phyloP scores from a whole-genome alignment of 352 stramenopile species.

The Pythium apleroticum region DNA sequence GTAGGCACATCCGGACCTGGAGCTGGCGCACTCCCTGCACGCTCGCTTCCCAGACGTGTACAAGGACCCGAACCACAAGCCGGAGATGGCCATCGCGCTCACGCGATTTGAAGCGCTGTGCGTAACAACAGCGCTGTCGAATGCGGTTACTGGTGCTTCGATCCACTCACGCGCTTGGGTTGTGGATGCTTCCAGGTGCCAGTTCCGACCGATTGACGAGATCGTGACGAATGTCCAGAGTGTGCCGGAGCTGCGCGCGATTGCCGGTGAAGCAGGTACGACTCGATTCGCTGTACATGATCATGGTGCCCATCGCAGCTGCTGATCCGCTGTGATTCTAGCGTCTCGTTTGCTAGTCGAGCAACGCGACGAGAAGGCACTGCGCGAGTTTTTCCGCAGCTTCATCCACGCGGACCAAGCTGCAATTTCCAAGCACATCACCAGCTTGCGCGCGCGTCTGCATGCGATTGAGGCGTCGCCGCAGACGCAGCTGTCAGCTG shows the following conservation, averaged over 20 bases:
- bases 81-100: constrained; percentile 98
- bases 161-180: constrained; percentile 9
- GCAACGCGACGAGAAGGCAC: constrained; percentile 37
- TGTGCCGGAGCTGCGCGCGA: constrained; percentile 88
- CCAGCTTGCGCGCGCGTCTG: constrained; percentile 77
- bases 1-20: constrained; percentile 81
- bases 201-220: constrained; percentile 93
- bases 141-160: too few species aligned
- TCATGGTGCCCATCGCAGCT: background rate
- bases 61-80: constrained; percentile 99
- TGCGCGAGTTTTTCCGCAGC: constrained; percentile 73
- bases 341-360: constrained; percentile 39
- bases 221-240: constrained; percentile 88
- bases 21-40: constrained; percentile 79
- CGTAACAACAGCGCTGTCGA: constrained; percentile 25
- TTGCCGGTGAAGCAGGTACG: constrained; percentile 54
- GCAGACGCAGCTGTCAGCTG: constrained; percentile 26
- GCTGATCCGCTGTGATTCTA: constrained; percentile 3
- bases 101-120: constrained; percentile 95
- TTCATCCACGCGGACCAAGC: constrained; percentile 79
- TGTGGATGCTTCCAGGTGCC: constrained; percentile 37
- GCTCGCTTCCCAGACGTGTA: constrained; percentile 91
- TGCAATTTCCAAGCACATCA: constrained; percentile 70
- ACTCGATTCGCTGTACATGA: background rate
- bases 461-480: constrained; percentile 22